Evolutionary conservation across 1,284 basidiomycete species (phyloP), one percentile per base, ranked within the genome.

Genomic region (Violaceomyces palustris): DNA sequence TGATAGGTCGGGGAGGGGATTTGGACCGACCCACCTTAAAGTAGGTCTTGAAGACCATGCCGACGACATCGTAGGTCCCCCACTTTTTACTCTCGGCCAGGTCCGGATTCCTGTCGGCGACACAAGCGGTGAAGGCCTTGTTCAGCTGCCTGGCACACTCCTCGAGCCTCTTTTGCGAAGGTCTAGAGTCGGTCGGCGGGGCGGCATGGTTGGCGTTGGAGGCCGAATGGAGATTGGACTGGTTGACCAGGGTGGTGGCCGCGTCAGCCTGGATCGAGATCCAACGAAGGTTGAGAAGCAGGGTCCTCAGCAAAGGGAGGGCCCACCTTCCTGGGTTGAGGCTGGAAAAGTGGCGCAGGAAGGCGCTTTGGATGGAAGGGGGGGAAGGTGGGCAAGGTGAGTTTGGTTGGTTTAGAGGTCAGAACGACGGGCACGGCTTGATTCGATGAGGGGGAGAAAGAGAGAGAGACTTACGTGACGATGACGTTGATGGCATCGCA

Each of bases 31-130:
- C 64, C 74, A 85, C 90, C 67, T 85, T 83, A 78, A 97, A 96
- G 76, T 98, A 98, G 38, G 84, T 88, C 73, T 96, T 94, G 74
- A 98, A 79, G 28, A 91, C 83, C 49, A 94, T 77, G 6, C 86
- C 86, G 1, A 92, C 91, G n/a, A 94, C 81, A 64, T 91, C 88
- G 75, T 97, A 98, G 0, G 91, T 83, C 3, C 92, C 93, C 83
- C 84, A 90, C 75, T 90, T 88, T 41, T 88, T 79, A n/a, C 21
- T 82, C 78, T 45, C 84, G 80, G 42, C 84, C 86, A 42, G 75
- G 79, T 62, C 85, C 83, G 57, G 54, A 18, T 61, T 52, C 3
- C 92, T 81, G 72, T 97, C 93, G 6, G 82, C 89, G 54, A 94
- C 81, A 72, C 91, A 96, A 45, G 82, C 81, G 12, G 86, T 84